These are phyloP conservation scores for Talaromyces sp. DNA, from an alignment of 2,329 filamentous ascomycete species.

Conservation along the genomic window DNA sequence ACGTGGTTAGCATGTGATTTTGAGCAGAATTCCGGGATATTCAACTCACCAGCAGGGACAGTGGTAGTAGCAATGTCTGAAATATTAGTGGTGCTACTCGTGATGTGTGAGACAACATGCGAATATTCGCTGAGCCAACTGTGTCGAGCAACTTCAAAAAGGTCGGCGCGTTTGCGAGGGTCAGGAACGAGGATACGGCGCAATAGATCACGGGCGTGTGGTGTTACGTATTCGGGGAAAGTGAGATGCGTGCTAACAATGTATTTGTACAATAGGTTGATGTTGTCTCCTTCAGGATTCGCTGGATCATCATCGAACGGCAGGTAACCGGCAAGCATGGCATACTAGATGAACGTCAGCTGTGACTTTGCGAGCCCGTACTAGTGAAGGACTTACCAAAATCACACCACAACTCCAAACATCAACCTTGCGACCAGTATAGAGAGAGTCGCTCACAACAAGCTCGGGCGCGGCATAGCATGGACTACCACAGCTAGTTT, in stretches of 20 bases:
- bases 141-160: constrained; percentile 95
- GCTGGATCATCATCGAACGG: constrained; percentile 98
- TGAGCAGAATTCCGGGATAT: not conserved
- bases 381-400: constrained; percentile 57
- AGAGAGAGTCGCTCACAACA: constrained; percentile 94
- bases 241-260: constrained; percentile 96
- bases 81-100: constrained; percentile 85
- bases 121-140: constrained; percentile 98
- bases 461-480: constrained; percentile 97
- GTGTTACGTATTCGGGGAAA: constrained; percentile 98
- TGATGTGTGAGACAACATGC: constrained; percentile 95
- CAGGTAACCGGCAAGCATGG: constrained; percentile 95
- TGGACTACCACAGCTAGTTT: constrained; percentile 96
- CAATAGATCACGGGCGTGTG: constrained; percentile 88
- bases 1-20: constrained; percentile 22
- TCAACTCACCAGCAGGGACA: constrained; percentile 56
- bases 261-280: constrained; percentile 98
- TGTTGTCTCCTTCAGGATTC: constrained; percentile 98
- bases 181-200: constrained; percentile 93
- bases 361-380: not conserved
- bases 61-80: constrained; percentile 81
- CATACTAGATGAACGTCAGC: constrained; percentile 67
- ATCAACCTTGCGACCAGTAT: constrained; percentile 96
- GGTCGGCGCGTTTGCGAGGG: constrained; percentile 86
- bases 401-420: constrained; percentile 99